Conservation (phyloP, 108 stramenopile genomes). For the Discostella stelligeroides region DNA sequence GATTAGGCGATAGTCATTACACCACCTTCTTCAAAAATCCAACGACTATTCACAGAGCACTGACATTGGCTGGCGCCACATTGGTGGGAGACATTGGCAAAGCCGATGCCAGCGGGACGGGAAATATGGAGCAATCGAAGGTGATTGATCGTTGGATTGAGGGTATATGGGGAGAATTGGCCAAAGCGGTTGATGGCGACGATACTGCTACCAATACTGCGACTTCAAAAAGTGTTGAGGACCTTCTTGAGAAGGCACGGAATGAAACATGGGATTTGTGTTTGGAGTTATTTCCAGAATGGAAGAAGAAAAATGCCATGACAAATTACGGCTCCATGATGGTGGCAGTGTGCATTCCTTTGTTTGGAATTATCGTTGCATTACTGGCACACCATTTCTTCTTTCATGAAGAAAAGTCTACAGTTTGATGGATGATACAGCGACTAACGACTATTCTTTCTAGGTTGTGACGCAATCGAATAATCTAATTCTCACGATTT, state of each 20-base stretch:
- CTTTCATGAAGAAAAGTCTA: too few species aligned
- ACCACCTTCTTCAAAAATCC: constrained; percentile 75
- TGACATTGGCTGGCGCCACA: constrained; percentile 64
- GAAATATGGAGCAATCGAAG: constrained; percentile 58
- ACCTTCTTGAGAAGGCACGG: constrained; percentile 23
- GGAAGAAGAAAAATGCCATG: too few species aligned
- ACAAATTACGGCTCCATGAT: constrained; percentile 20
- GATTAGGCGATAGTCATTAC: constrained; percentile 71
- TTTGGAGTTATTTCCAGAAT: constrained; percentile 39
- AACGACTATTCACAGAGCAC: constrained; percentile 58
- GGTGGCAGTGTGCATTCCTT: constrained; percentile 21
- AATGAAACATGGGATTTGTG: constrained; percentile 45
- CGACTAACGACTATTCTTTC: too few species aligned
- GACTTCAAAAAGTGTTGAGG: too few species aligned
- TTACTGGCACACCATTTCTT: constrained; percentile 34
- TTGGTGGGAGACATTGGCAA: constrained; percentile 67
- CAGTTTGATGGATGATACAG: too few species aligned
- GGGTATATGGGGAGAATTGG: constrained; percentile 43
- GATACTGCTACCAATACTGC: not conserved
- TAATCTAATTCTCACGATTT: too few species aligned
- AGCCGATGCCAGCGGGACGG: constrained; percentile 76
- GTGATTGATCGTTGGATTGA: constrained; percentile 59
- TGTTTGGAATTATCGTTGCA: constrained; percentile 18
- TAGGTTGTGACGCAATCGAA: too few species aligned
- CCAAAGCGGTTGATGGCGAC: constrained; percentile 12